Evolutionary conservation across 2,329 filamentous ascomycete genomes (phyloP).

Genomic region (Coniochaeta pulveracea): DNA sequence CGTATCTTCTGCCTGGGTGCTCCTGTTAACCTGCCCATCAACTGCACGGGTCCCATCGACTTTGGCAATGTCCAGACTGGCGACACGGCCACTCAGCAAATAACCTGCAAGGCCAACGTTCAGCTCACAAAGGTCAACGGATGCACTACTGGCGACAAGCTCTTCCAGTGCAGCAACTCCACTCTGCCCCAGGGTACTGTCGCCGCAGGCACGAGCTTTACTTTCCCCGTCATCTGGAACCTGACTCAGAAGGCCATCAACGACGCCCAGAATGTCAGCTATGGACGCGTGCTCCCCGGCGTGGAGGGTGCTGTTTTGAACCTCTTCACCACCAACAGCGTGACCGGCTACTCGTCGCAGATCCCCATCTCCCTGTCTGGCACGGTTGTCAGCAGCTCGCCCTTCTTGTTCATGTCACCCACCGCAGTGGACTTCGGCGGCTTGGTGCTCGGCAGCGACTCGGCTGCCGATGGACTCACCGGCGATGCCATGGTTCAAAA

Average conservation of each 20-base stretch:
- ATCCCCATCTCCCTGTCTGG: conserved; percentile 26
- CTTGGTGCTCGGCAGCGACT: conserved; percentile 21
- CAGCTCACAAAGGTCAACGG: conserved; percentile 23
- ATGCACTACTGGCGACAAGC: conserved; percentile 20
- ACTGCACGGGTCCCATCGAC: conserved; percentile 25
- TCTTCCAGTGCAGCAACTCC: conserved; percentile 23
- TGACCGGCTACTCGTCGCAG: conserved; percentile 22
- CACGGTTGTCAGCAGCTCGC: conserved; percentile 21
- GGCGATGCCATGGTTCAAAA: conserved; percentile 24
- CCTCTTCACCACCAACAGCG: conserved; percentile 23
- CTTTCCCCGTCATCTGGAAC: conserved; percentile 27
- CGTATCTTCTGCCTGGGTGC: conserved; percentile 23
- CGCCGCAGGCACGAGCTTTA: conserved; percentile 22
- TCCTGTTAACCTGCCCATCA: conserved; percentile 27
- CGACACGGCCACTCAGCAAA: conserved; percentile 14
- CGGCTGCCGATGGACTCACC: conserved; percentile 14
- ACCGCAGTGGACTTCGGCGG: conserved; percentile 26
- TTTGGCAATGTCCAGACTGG: conserved; percentile 26
- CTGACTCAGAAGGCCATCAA: conserved; percentile 16
- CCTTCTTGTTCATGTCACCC: conserved; percentile 24
- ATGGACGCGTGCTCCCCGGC: conserved; percentile 19
- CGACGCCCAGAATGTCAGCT: conserved; percentile 14
- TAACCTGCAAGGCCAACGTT: conserved; percentile 26
- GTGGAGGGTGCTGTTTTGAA: conserved; percentile 22
- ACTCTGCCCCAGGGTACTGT: conserved; percentile 24